These are phyloP conservation scores for Eucommia ulmoides DNA, from an alignment of 257 asterid genomes.

Conservation along the genomic window DNA sequence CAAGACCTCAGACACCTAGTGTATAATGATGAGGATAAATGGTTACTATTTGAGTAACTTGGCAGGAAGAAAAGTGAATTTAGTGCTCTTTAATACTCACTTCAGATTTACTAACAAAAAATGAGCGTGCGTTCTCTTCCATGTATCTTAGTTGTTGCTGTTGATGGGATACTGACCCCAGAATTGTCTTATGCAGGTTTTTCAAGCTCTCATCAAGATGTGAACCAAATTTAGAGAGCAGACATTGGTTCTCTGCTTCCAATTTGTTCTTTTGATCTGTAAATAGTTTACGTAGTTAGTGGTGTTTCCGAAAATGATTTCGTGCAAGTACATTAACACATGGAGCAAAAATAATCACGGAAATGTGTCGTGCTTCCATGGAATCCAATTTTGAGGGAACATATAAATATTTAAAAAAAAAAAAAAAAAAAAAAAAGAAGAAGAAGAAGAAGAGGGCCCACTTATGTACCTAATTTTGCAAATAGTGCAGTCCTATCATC, in stretches of 20 bases:
- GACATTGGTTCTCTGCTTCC: conserved; percentile 49
- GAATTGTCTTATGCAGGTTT: conserved; percentile 45
- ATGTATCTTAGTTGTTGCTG: conserved; percentile 49
- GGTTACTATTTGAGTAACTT: conserved; percentile 10
- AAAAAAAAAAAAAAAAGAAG: background rate
- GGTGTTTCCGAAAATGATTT: background rate
- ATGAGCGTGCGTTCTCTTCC: conserved; percentile 33
- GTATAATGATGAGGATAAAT: conserved; percentile 8
- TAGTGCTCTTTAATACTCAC: conserved; percentile 23
- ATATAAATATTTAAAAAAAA: background rate
- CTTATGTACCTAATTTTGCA: conserved; percentile 54
- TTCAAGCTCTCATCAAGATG: conserved; percentile 52
- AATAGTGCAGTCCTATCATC: conserved; percentile 54
- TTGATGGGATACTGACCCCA: conserved; percentile 51
- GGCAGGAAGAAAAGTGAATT: conserved; percentile 2
- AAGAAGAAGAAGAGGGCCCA: background rate
- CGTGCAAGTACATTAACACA: background rate
- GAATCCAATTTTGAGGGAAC: background rate
- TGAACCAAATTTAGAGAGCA: conserved; percentile 46
- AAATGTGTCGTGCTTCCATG: background rate
- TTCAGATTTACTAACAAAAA: conserved; percentile 47
- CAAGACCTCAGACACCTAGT: conserved; percentile 47
- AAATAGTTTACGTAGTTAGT: background rate
- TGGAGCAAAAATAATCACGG: background rate
- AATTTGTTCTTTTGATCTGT: conserved; percentile 67